Evolutionary conservation across 305 asterid species (phyloP).

Genomic region (Fraxinus greggii): DNA sequence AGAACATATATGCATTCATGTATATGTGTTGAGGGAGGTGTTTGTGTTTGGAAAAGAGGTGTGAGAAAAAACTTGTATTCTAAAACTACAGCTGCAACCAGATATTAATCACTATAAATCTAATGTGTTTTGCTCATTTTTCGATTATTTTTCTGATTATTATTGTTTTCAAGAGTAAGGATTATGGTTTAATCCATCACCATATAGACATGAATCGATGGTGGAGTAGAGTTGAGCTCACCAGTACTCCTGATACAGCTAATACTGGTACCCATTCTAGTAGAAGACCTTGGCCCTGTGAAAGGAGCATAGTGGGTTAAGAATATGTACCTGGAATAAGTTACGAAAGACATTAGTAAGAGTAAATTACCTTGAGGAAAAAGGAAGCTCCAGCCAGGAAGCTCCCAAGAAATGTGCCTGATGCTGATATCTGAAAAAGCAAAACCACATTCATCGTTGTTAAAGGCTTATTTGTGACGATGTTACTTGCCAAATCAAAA

Average conservation of each 20-base stretch:
- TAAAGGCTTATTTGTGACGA: neutral
- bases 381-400: constrained; percentile 68
- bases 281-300: constrained; percentile 48
- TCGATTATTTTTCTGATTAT: neutral
- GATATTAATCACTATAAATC: neutral
- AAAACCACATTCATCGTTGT: neutral
- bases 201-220: neutral
- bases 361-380: constrained; percentile 56
- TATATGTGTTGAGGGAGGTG: neutral
- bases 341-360: neutral
- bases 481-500: neutral
- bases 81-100: neutral
- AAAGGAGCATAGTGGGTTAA: neutral
- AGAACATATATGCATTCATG: neutral
- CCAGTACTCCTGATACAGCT: constrained; percentile 80
- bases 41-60: neutral
- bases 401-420: constrained; percentile 75
- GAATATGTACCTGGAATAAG: neutral
- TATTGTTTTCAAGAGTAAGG: neutral
- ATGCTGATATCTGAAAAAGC: constrained; percentile 58
- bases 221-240: constrained; percentile 22
- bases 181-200: too few relatives aligned
- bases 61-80: neutral
- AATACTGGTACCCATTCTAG: constrained; percentile 48
- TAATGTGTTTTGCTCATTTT: neutral